phyloP scores from a whole-genome alignment of 305 asterid genomes.

The Ilex paraguariensis region DNA sequence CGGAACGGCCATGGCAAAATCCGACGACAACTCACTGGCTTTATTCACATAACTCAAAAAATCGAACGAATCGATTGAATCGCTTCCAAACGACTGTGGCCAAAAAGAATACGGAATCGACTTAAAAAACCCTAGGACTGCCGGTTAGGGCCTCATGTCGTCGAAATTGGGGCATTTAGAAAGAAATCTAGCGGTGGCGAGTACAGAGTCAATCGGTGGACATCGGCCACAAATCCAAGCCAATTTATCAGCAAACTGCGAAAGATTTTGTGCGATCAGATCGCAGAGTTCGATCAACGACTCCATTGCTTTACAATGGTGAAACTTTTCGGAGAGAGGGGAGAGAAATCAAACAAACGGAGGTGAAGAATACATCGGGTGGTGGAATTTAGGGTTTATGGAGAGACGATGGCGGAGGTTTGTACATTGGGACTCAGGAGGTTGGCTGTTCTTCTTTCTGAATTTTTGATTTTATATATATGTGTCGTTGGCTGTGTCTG shows the following conservation, averaged over 20 bases:
- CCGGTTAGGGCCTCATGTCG: slow-evolving; percentile 61
- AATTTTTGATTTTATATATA: too few species aligned
- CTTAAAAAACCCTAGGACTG: slow-evolving; percentile 70
- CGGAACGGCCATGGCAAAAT: slow-evolving; percentile 63
- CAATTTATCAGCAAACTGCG: slow-evolving; percentile 58
- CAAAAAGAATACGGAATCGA: slow-evolving; percentile 85
- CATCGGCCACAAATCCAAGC: slow-evolving; percentile 92
- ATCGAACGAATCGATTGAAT: slow-evolving; percentile 63
- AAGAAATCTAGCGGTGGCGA: slow-evolving; percentile 72
- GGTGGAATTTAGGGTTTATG: too few species aligned
- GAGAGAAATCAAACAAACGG: too few species aligned
- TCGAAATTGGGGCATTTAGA: slow-evolving; percentile 64
- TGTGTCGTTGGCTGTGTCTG: too few species aligned
- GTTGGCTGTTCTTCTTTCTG: too few species aligned
- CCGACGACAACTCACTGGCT: slow-evolving; percentile 59
- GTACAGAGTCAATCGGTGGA: slow-evolving; percentile 34
- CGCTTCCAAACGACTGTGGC: slow-evolving; percentile 78
- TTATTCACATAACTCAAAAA: slow-evolving; percentile 50
- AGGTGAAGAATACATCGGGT: too few species aligned
- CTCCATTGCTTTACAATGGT: slow-evolving; percentile 41
- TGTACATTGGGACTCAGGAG: too few species aligned
- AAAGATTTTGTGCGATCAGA: slow-evolving; percentile 64
- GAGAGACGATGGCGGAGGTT: too few species aligned
- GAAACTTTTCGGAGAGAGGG: neutral
- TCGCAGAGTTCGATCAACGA: slow-evolving; percentile 86